These are phyloP conservation scores for Mycena olivaceomarginata DNA, from an alignment of 768 basidiomycete genomes.

Conservation along the genomic window DNA sequence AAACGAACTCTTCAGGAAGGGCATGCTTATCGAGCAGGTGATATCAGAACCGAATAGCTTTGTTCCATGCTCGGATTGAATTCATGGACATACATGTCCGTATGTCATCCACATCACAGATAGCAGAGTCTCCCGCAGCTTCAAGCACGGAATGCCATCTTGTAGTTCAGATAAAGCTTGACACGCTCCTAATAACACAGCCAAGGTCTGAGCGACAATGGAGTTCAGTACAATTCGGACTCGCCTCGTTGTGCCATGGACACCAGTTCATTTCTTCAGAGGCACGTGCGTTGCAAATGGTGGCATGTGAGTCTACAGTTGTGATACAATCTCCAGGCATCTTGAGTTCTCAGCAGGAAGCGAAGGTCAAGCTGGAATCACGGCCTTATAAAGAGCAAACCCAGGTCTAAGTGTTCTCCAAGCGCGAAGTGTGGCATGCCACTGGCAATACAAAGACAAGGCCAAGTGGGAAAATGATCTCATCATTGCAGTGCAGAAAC, in stretches of 20 bases:
- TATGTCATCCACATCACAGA: slow-evolving; percentile 49
- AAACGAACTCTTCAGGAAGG: not conserved
- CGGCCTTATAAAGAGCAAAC: not conserved
- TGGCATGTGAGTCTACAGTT: slow-evolving; percentile 10
- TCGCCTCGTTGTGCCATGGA: slow-evolving; percentile 53
- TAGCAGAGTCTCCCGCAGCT: slow-evolving; percentile 43
- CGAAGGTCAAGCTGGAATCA: not conserved
- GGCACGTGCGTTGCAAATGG: not conserved
- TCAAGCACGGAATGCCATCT: slow-evolving; percentile 55
- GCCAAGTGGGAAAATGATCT: not conserved
- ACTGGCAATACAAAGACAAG: not conserved
- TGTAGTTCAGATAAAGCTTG: slow-evolving; percentile 59
- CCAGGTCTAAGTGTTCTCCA: not conserved
- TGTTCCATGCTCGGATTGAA: slow-evolving; percentile 55
- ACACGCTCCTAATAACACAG: slow-evolving; percentile 50
- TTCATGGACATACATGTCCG: slow-evolving; percentile 51
- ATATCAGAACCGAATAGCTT: slow-evolving; percentile 51
- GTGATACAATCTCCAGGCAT: slow-evolving; percentile 17
- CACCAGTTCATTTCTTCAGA: slow-evolving; percentile 47
- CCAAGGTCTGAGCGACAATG: not conserved
- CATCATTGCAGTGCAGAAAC: not conserved
- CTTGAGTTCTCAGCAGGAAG: too few species aligned
- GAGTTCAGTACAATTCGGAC: not conserved
- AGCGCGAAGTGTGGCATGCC: not conserved
- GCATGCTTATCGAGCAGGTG: slow-evolving; percentile 53